phyloP scores from a whole-genome alignment of 768 basidiomycete species.

The Leccinum sublutescens region DNA sequence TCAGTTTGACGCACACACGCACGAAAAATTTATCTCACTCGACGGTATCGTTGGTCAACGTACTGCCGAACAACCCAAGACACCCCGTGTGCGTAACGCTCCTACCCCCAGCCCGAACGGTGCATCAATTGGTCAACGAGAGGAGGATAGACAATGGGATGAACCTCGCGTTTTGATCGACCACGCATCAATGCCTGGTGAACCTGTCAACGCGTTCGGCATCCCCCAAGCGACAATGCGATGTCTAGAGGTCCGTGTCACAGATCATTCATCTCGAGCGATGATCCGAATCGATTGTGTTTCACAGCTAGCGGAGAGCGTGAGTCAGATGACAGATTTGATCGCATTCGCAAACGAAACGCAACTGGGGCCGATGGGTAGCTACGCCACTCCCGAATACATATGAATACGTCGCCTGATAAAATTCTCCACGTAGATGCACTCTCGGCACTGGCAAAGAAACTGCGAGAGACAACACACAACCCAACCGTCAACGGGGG shows the following conservation, averaged over 20 bases:
- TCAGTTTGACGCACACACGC: constrained; percentile 66
- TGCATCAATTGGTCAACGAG: constrained; percentile 28
- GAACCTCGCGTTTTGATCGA: constrained; percentile 63
- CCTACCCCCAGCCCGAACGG: constrained; percentile 37
- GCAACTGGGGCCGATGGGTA: constrained; percentile 64
- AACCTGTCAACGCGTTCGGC: constrained; percentile 86
- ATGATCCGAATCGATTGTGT: constrained; percentile 6
- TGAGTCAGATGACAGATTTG: constrained; percentile 75
- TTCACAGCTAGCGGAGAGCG: constrained; percentile 73
- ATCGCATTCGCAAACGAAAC: constrained; percentile 60
- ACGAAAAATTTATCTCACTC: constrained; percentile 73
- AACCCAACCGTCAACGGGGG: constrained; percentile 14
- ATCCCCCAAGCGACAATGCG: constrained; percentile 89
- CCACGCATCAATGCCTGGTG: constrained; percentile 66
- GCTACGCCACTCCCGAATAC: constrained; percentile 33
- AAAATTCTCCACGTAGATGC: constrained; percentile 39
- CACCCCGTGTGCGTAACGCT: constrained; percentile 33
- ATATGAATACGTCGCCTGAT: constrained; percentile 23
- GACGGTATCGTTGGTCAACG: constrained; percentile 58
- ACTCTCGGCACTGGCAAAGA: constrained; percentile 39
- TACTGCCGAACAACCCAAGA: constrained; percentile 40
- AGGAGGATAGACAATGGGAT: constrained; percentile 63
- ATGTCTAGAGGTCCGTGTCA: constrained; percentile 66
- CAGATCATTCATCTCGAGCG: background rate
- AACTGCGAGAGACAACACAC: constrained; percentile 34